A percentile compares a stretch with the other conserved stretches of the same genome.
phyloP scores from a whole-genome alignment of 257 asterid species.

The Cynanchum wilfordii region DNA sequence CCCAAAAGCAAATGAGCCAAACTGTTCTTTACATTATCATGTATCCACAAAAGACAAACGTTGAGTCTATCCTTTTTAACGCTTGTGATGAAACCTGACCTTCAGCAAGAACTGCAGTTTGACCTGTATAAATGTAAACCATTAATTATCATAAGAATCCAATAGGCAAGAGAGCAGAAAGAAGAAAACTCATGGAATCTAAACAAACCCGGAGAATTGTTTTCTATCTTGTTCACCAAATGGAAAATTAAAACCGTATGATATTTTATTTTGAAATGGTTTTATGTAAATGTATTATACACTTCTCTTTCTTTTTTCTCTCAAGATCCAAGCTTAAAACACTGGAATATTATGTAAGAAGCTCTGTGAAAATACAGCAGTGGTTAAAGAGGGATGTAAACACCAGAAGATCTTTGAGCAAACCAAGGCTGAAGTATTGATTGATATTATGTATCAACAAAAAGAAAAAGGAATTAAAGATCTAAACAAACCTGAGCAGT shows the following conservation, averaged over 20 bases:
- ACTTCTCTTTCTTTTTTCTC: background rate
- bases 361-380: background rate
- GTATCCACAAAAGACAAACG: background rate
- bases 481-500: conserved; percentile 71
- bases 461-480: background rate
- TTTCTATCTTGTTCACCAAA: background rate
- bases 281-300: background rate
- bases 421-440: background rate
- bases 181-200: background rate
- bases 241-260: background rate
- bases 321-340: background rate
- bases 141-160: background rate
- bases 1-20: background rate
- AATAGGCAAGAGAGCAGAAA: background rate
- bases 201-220: background rate
- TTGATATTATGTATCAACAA: background rate
- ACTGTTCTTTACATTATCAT: background rate
- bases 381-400: background rate
- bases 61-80: conserved; percentile 32
- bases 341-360: background rate
- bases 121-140: conserved; percentile 45
- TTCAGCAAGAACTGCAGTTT: conserved; percentile 89
- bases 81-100: conserved; percentile 89
- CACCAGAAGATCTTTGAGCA: background rate
- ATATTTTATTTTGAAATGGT: background rate